phyloP scores from a whole-genome alignment of 768 basidiomycete genomes.

The Auricularia sp. region DNA sequence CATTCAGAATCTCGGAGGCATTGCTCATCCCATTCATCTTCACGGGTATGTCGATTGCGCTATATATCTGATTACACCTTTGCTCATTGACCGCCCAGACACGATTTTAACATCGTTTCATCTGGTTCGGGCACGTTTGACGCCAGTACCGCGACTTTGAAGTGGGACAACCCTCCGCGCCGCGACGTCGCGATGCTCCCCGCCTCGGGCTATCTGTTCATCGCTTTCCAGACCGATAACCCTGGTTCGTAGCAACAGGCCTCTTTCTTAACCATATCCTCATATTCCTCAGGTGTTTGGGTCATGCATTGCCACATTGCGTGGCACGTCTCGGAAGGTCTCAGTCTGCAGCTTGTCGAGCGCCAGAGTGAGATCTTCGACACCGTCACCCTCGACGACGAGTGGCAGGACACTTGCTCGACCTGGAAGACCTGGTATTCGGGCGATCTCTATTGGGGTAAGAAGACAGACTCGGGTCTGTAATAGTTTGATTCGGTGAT shows the following conservation, averaged over 20 bases:
- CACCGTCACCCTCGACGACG: neutral
- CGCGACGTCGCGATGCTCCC: slow-evolving; percentile 6
- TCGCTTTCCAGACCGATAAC: slow-evolving; percentile 3
- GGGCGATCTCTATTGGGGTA: neutral
- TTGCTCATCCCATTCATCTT: slow-evolving; percentile 19
- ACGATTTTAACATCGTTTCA: neutral
- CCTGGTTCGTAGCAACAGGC: neutral
- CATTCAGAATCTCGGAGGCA: neutral
- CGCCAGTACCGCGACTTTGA: neutral
- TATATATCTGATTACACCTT: neutral
- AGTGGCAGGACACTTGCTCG: neutral
- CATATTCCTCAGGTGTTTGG: neutral
- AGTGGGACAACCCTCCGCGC: slow-evolving; percentile 3
- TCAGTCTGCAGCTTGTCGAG: slow-evolving; percentile 1
- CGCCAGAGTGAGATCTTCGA: neutral
- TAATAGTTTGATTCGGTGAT: too few relatives aligned
- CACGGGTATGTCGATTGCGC: slow-evolving; percentile 21
- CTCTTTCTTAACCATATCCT: neutral
- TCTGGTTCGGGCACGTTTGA: neutral
- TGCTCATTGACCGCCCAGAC: neutral
- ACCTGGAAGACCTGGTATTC: neutral
- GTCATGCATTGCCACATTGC: slow-evolving; percentile 6
- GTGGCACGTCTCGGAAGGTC: slow-evolving; percentile 5
- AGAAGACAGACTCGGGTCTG: neutral
- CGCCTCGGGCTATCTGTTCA: neutral